Evolutionary conservation across 2,329 filamentous ascomycete species (phyloP), one percentile per base, ranked within the genome.

Genomic region (Fonsecaea multimorphosa): DNA sequence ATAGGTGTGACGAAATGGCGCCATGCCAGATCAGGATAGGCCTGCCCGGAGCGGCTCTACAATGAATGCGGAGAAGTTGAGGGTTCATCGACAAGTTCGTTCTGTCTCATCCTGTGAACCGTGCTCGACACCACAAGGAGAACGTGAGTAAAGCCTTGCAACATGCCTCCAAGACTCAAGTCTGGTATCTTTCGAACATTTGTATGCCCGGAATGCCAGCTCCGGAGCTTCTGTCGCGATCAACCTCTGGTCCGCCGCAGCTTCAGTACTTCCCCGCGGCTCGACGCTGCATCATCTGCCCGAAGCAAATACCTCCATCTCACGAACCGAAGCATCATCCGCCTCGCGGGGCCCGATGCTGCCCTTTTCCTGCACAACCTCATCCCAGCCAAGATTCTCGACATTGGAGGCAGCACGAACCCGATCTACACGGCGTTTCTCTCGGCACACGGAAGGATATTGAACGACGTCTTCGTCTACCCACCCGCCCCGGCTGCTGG

Each of bases 381-480:
- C 63, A 86, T 95, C 69, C 97, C 94, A 0, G 86, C 89, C 68
- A 90, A 89, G 59, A 78, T 84, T 73, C 7, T 74, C 77, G 69
- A 80, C 65, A 74, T 78, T 67, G 67, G 74, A 69, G 67, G 74
- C 68, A 46, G 70, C 74, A 60, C 73, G 72, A 61, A 74, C 67
- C 60, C 66, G 3, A 88, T 90, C 76, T 98, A 96, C 78, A 85
- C 90, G 6, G 92, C 89, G 0, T 97, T 99, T 74, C 83, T 99
- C 49, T 96, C 91, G 71, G 92, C 94, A 7, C 87, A 87, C 66
- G 95, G 95, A 49, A 87, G 93, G 64, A 85, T 99, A 9, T 81
- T 97, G 51, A 87, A 94, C 80, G 95, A 99, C 79, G 90, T 93
- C 59, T 96, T 98, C 77, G 83, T 99, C 55, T 97, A 97, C 81